Evolutionary conservation across 176 grass and related monocot species (phyloP), one percentile per base, ranked within the genome.

Genomic region (Aechmea fasciata): DNA sequence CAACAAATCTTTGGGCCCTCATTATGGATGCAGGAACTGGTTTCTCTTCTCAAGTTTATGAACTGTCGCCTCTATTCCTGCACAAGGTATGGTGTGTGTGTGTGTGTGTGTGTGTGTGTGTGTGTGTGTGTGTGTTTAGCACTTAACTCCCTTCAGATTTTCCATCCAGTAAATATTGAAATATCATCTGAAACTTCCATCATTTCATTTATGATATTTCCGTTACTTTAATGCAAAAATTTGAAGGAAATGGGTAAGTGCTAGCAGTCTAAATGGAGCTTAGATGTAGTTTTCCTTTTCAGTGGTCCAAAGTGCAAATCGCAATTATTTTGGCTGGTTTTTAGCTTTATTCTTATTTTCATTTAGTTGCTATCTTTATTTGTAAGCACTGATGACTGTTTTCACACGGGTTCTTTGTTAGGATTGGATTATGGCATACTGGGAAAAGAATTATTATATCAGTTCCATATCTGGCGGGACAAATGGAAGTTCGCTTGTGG

Each of bases 391-490:
- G 9, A 69, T 49, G 14, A 20, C 11, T 69, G 0, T 55, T 54
- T 76, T 13, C 15, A 11, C 69, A 24, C 48, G 9, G 18, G 18
- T 59, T 64, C 64, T 69, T 81, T 80, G 49, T 59, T 51, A 96
- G 92, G 92, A 96, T 81, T 96, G 92, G 92, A 96, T 92, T 76
- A 91, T 96, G 92, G 92, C 91, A 65, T 88, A 89, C 59, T 96
- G 92, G 92, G 92, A 96, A 76, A 87, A 96, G 80, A 96, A 96
- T 66, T 96, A 80, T 77, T 96, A 96, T 73, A 96, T 96, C 67
- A 96, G 86, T 73, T 83, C 92, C 51, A 92, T 96, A 89, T 85
- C 92, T 67, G 92, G 92, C 59, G 81, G 88, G 75, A 83, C 79
- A 1, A 96, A 96, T 11, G 92, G 92, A 79, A 96, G 85, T 80